A percentile compares a stretch with the other conserved stretches of the same genome.
These are phyloP conservation scores for Takakia lepidozioides DNA, from an alignment of 225 moss, liverwort and hornwort species.

Conservation along the genomic window DNA sequence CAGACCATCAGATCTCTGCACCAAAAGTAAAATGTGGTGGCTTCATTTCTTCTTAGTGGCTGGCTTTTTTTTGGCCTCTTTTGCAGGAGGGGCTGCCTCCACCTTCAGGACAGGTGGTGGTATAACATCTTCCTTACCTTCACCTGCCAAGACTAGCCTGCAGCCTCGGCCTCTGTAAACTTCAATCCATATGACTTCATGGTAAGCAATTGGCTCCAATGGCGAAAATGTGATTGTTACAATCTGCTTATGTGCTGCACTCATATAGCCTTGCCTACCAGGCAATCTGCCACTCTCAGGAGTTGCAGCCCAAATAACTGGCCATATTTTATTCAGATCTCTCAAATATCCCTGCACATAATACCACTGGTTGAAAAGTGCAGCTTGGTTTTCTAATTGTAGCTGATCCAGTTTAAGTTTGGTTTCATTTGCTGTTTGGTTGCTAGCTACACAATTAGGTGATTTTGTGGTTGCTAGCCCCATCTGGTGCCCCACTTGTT, in stretches of 20 bases:
- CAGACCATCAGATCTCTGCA: no score
- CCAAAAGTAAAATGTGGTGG: no score
- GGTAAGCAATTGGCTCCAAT: slow-evolving; percentile 20
- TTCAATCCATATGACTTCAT: slow-evolving; percentile 29
- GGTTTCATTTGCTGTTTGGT: no score
- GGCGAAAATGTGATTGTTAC: slow-evolving; percentile 41
- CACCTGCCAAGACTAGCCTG: slow-evolving; percentile 27
- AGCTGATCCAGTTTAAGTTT: no score
- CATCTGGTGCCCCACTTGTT: no score
- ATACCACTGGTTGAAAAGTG: no score
- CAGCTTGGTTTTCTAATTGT: no score
- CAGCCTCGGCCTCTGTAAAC: slow-evolving; percentile 28
- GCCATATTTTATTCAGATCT: slow-evolving; percentile 37
- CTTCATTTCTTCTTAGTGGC: no score
- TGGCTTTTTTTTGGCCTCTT: no score
- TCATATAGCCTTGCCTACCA: slow-evolving; percentile 32
- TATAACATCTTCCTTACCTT: slow-evolving; percentile 8
- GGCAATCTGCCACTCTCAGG: slow-evolving; percentile 20
- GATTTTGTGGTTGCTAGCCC: no score
- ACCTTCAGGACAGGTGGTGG: not conserved
- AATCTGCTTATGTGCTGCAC: slow-evolving; percentile 19
- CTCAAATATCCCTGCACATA: slow-evolving; percentile 18
- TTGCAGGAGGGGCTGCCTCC: not conserved
- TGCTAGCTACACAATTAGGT: no score
- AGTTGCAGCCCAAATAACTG: slow-evolving; percentile 41